A percentile compares a stretch with the other conserved stretches of the same genome.
These are phyloP conservation scores for Kentomonas sorsogonicus DNA, from an alignment of 208 protist species.

Conservation along the genomic window DNA sequence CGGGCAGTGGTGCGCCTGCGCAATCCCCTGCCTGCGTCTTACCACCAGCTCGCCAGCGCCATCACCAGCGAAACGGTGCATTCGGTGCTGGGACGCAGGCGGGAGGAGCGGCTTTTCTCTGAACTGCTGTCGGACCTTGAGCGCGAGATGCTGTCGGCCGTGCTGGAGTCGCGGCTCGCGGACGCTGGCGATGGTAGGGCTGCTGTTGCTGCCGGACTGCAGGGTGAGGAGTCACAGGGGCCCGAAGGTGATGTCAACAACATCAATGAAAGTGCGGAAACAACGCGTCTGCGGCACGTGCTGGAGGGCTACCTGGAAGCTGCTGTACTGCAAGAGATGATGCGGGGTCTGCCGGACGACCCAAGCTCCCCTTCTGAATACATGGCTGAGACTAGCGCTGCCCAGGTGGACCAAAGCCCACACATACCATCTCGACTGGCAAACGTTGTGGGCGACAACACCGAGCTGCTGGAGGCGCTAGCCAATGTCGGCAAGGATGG, in stretches of 20 bases:
- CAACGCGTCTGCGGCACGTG: not conserved
- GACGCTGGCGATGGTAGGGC: not conserved
- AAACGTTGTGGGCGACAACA: too few relatives aligned
- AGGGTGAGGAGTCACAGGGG: not conserved
- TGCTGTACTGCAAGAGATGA: too few relatives aligned
- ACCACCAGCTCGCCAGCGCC: conserved; percentile 4
- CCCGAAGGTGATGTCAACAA: not conserved
- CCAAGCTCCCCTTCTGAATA: too few relatives aligned
- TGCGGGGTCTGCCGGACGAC: too few relatives aligned
- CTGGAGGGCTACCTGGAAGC: too few relatives aligned
- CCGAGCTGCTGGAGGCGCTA: too few relatives aligned
- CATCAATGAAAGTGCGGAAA: not conserved
- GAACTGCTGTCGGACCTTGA: conserved; percentile 22
- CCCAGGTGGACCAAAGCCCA: too few relatives aligned
- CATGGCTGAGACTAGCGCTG: too few relatives aligned
- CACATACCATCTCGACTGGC: too few relatives aligned
- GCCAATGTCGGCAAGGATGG: too few relatives aligned
- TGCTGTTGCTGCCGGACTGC: not conserved
- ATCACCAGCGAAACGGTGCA: conserved; percentile 37
- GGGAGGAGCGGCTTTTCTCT: conserved; percentile 28
- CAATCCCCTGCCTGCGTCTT: too few relatives aligned
- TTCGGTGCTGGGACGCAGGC: conserved; percentile 28
- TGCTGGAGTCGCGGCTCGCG: conserved; percentile 15
- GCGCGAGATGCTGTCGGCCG: conserved; percentile 20
- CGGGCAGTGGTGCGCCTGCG: not conserved